Evolutionary conservation across 306 rosid species (phyloP).

Genomic region (Cercis canadensis): DNA sequence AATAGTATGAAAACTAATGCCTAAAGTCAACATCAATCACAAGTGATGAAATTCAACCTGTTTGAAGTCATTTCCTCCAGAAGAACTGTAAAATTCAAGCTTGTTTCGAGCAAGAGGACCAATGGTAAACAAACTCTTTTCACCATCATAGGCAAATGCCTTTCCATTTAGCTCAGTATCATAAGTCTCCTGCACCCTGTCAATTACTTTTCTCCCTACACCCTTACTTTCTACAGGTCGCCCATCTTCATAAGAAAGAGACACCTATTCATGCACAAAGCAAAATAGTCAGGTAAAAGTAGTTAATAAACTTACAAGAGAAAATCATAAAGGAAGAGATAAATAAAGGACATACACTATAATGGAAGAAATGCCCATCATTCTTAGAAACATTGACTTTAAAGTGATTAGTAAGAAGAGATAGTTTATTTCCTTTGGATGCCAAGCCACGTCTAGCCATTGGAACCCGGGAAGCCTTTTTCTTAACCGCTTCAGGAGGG

Average conservation of each 20-base stretch:
- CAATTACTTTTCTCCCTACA: slow-evolving; percentile 81
- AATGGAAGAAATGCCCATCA: slow-evolving; percentile 82
- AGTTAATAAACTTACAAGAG: neutral
- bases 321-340: neutral
- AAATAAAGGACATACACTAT: slow-evolving; percentile 62
- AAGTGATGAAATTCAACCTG: slow-evolving; percentile 51
- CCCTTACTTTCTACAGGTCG: slow-evolving; percentile 90
- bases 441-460: slow-evolving; percentile 73
- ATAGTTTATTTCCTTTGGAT: slow-evolving; percentile 65
- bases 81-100: slow-evolving; percentile 77
- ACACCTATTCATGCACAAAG: slow-evolving; percentile 53
- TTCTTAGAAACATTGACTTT: slow-evolving; percentile 66
- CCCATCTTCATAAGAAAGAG: slow-evolving; percentile 83
- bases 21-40: slow-evolving; percentile 1
- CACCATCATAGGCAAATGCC: slow-evolving; percentile 94
- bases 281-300: neutral
- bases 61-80: slow-evolving; percentile 68
- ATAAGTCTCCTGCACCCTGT: slow-evolving; percentile 80
- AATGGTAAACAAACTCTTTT: slow-evolving; percentile 84
- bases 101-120: slow-evolving; percentile 91
- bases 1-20: neutral
- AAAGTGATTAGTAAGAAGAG: slow-evolving; percentile 76
- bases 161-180: slow-evolving; percentile 69
- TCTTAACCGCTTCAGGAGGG: slow-evolving; percentile 58
- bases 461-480: slow-evolving; percentile 63